A percentile compares a stretch with the other conserved stretches of the same genome.
phyloP scores from a whole-genome alignment of 2,329 filamentous ascomycete species.

The Thielaviopsis punctulata region DNA sequence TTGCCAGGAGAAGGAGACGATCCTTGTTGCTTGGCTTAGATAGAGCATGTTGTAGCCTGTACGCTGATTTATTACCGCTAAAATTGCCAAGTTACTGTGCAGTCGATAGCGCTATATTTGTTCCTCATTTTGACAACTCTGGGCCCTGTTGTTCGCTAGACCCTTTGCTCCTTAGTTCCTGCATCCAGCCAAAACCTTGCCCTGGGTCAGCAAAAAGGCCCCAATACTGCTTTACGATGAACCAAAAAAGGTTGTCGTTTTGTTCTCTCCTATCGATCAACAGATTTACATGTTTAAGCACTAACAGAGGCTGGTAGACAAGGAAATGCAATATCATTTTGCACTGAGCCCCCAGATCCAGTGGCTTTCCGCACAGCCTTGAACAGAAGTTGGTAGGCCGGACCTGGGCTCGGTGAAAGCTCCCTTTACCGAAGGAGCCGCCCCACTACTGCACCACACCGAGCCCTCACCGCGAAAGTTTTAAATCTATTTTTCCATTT shows the following conservation, averaged over 20 bases:
- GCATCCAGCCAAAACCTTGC: background rate
- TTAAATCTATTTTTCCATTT: background rate
- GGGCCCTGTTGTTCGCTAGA: background rate
- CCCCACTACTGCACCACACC: background rate
- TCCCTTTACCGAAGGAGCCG: background rate
- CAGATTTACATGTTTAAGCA: no score
- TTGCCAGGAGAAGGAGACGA: background rate
- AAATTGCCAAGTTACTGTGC: background rate
- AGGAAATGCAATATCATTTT: no score
- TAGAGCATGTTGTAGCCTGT: no score
- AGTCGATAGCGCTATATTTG: background rate
- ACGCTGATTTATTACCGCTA: background rate
- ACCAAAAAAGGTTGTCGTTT: no score
- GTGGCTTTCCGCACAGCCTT: background rate
- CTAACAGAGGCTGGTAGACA: no score
- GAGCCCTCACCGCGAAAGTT: background rate
- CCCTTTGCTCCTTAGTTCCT: slow-evolving; percentile 4
- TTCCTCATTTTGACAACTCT: background rate
- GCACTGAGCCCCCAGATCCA: background rate
- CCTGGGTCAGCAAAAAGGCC: background rate
- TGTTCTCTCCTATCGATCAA: no score
- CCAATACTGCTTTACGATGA: background rate
- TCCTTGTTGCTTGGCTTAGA: background rate
- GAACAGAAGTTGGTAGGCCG: no score
- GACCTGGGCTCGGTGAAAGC: no score